Evolutionary conservation across 176 grass and related monocot genomes (phyloP).

Genomic region (Oryza punctata): DNA sequence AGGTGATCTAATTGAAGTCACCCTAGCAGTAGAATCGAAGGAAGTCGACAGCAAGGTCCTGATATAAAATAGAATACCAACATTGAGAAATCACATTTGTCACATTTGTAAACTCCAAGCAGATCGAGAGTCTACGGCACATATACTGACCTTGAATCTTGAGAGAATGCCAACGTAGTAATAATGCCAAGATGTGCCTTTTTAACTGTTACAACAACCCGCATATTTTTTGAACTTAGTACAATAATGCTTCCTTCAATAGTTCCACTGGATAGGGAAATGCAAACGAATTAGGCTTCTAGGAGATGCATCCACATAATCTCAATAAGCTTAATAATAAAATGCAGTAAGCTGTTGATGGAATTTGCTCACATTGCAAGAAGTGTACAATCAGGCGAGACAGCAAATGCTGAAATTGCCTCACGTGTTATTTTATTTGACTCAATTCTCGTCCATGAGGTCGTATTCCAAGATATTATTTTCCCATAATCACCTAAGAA

Average conservation of each 20-base stretch:
- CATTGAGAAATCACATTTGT: not conserved
- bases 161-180: slow-evolving; percentile 69
- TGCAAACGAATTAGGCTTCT: slow-evolving; percentile 14
- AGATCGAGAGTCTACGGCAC: slow-evolving; percentile 8
- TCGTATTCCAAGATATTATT: slow-evolving; percentile 91
- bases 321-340: slow-evolving; percentile 7
- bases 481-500: slow-evolving; percentile 74
- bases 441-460: slow-evolving; percentile 72
- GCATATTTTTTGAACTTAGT: slow-evolving; percentile 60
- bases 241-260: slow-evolving; percentile 72
- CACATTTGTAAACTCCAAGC: not conserved
- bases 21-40: slow-evolving; percentile 85
- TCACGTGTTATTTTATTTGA: slow-evolving; percentile 79
- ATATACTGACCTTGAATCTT: slow-evolving; percentile 73
- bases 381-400: slow-evolving; percentile 67
- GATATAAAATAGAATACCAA: slow-evolving; percentile 20
- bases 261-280: slow-evolving; percentile 66
- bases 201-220: slow-evolving; percentile 64
- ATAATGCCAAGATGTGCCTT: slow-evolving; percentile 91
- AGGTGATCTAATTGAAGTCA: slow-evolving; percentile 58
- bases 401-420: slow-evolving; percentile 87
- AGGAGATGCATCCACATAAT: slow-evolving; percentile 14
- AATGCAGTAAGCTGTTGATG: not conserved
- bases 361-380: slow-evolving; percentile 67
- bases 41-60: slow-evolving; percentile 86